Evolutionary conservation across 192 early-diverging fungal species (phyloP), one percentile per base, ranked within the genome.

Genomic region (Entomortierella parvispora): DNA sequence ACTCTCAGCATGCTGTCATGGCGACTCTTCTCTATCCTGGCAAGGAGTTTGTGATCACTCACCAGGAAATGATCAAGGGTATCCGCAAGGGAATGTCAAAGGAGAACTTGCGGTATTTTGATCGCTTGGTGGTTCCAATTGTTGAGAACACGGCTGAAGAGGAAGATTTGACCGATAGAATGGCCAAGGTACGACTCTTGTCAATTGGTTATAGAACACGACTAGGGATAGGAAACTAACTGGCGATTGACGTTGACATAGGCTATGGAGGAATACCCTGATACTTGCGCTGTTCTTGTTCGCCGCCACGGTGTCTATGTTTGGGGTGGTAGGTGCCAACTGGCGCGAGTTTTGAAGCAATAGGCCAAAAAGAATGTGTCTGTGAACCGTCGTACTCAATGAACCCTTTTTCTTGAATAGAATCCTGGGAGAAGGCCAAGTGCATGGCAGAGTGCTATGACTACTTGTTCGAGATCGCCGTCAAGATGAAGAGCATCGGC

Each of bases 41-140:
- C 11, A 82, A 88, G 8, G 87, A 84, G 49, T 99, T 99, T 82
- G 76, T 77, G 14, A 96, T 99, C 58, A 93, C 94, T 10, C 94
- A 97, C 79, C 96, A 97, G 74, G 97, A 99, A 74, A 99, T 99
- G 97, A 99, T 99, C 83, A 99, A 99, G 83, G 97, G 97, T 7
- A 99, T 99, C 53, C 83, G 92, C 26, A 85, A 87, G 22, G 97
- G 95, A 4, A 80, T 69, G 34, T 81, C 87, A 2, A 85, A 86
- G 51, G 69, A 81, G 18, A 92, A 88, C 72, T 83, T 92, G 28
- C 71, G 86, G 23, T 96, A 93, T 70, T 91, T 89, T 78, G 95
- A 97, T 69, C 93, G 75, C 2, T 82, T 96, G 47, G 84, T 90
- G 0, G 93, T 99, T 6, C 97, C 97, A 1, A 99, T 99, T 71